Percentiles rank a stretch among this genome's conserved stretches.
These are phyloP conservation scores for Nicotiana benthamiana DNA, from an alignment of 257 asterid species.

Conservation along the genomic window DNA sequence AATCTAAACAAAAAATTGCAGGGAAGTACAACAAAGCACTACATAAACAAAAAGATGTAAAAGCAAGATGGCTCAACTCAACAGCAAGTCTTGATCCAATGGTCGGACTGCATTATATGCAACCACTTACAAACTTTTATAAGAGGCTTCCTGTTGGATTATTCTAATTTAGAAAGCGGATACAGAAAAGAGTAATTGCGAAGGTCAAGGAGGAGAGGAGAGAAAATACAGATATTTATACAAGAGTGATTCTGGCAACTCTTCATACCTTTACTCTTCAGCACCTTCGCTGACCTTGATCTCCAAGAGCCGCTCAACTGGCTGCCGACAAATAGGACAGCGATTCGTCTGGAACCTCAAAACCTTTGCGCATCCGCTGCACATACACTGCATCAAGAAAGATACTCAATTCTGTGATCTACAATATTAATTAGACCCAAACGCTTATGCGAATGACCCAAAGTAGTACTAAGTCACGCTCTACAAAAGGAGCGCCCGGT, in stretches of 20 bases:
- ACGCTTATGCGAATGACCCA: neutral
- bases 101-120: neutral
- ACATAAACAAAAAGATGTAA: neutral
- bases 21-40: neutral
- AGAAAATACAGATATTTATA: neutral
- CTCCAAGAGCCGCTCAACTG: conserved; percentile 95
- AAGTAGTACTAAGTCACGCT: neutral
- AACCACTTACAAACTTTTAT: neutral
- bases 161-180: neutral
- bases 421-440: neutral
- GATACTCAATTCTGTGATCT: neutral
- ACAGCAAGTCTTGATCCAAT: neutral
- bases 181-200: neutral
- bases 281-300: conserved; percentile 63
- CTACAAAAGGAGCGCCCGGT: no score
- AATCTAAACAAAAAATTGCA: neutral
- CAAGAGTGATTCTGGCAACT: neutral
- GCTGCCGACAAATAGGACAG: conserved; percentile 98
- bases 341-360: conserved; percentile 90
- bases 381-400: conserved; percentile 76
- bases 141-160: conserved; percentile 2
- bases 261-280: conserved; percentile 39
- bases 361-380: conserved; percentile 94
- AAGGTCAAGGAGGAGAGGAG: neutral
- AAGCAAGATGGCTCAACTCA: neutral